Evolutionary conservation across 441 rosid genomes (phyloP), one percentile per base, ranked within the genome.

Genomic region (Daphne laureola): DNA sequence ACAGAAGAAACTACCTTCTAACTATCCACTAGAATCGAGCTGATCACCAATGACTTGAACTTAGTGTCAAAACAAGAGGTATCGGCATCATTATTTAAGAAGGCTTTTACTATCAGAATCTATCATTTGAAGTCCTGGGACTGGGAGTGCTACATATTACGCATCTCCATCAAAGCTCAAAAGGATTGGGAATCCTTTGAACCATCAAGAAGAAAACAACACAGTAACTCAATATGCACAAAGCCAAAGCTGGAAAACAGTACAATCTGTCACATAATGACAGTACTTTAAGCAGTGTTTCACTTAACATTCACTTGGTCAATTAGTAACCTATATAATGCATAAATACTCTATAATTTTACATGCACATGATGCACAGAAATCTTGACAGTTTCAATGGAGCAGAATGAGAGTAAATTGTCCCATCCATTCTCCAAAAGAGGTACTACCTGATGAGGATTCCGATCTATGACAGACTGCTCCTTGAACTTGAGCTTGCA

Each of bases 401-500:
- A 45, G 17, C 41, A 47, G 46, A 58, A n/a, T 52, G 3, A 15
- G 38, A 38, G 18, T 43, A 64, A 44, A 12, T 46, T 15, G 53
- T 12, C 46, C 21, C 12, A 16, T 12, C 46, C 14, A 63, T 38
- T 53, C 16, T 53, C 48, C 17, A 49, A 17, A 55, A 25, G 42
- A 55, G 52, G 23, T 53, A 51, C 21, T 67, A 86, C 98, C 93
- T 91, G 95, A 73, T 86, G 96, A 36, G 98, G 95, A 74, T 91
- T 91, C 67, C 96, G 73, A 67, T 91, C 98, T 53, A 91, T 85
- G 69, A 91, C 84, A 40, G 98, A 91, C 74, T 88, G 96, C 75
- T 91, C 96, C 74, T 91, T 91, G 80, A 91, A 91, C 74, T 88
- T 86, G 64, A 91, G 80, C 79, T 79, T 76, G 80, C 96, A 91